Evolutionary conservation across 148 eudicot genomes (phyloP).

Genomic region (Polygonum maritimum): DNA sequence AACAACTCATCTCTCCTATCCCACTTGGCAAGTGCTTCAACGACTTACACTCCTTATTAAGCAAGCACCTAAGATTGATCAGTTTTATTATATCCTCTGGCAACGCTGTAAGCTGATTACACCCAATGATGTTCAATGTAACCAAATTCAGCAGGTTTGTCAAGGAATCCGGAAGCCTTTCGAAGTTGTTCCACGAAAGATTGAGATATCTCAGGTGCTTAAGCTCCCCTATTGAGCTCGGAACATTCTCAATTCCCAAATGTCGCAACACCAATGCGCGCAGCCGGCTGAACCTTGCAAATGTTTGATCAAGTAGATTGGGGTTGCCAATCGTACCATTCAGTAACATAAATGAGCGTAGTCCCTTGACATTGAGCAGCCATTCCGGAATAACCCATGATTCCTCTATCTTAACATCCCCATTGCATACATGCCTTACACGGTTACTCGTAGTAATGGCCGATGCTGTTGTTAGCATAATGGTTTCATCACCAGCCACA

Average conservation of each 20-base stretch:
- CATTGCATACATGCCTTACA: not conserved
- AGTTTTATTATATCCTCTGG: slow-evolving; percentile 10
- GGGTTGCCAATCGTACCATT: not conserved
- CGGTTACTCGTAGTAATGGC: not conserved
- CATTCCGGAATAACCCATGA: not conserved
- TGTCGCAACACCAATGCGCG: not conserved
- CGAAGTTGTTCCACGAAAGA: slow-evolving; percentile 9
- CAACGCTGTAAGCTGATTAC: not conserved
- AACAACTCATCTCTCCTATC: slow-evolving; percentile 8
- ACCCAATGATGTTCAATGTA: slow-evolving; percentile 1
- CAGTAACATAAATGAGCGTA: not conserved
- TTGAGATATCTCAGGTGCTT: slow-evolving; percentile 27
- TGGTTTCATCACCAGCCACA: slow-evolving; percentile 16
- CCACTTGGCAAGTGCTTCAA: slow-evolving; percentile 12
- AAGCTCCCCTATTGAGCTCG: not conserved
- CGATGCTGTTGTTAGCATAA: not conserved
- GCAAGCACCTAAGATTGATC: slow-evolving; percentile 15
- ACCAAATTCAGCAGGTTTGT: slow-evolving; percentile 28
- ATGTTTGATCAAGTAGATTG: not conserved
- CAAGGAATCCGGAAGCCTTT: slow-evolving; percentile 13
- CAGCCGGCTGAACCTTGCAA: not conserved
- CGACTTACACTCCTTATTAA: slow-evolving; percentile 3
- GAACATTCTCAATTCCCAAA: not conserved
- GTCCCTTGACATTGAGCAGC: not conserved
- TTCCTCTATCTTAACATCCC: too few relatives aligned